Evolutionary conservation across 148 eudicot genomes (phyloP).

Genomic region (Salicornia ramosissima): DNA sequence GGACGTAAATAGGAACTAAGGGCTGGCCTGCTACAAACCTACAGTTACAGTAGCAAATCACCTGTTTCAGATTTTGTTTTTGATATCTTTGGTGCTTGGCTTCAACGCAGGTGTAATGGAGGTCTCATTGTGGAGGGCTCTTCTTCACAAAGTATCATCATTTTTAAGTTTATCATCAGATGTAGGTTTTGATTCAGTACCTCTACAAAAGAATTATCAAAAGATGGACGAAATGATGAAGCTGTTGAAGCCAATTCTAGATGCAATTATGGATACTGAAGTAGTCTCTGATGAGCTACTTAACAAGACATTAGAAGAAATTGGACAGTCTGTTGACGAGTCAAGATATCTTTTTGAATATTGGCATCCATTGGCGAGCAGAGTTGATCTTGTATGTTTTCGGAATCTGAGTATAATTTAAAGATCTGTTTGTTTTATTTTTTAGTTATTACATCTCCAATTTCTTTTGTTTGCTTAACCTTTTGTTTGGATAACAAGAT

Average conservation of each 20-base stretch:
- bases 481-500: too few species aligned
- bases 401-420: not conserved
- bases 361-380: slow-evolving; percentile 79
- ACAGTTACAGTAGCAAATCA: not conserved
- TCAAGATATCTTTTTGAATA: slow-evolving; percentile 62
- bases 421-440: not conserved
- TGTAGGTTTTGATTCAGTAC: slow-evolving; percentile 49
- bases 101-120: slow-evolving; percentile 65
- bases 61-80: not conserved
- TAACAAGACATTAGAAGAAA: slow-evolving; percentile 49
- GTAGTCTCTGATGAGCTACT: slow-evolving; percentile 51
- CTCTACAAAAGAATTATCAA: slow-evolving; percentile 48
- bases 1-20: too few species aligned
- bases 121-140: slow-evolving; percentile 65
- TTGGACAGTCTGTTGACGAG: slow-evolving; percentile 52
- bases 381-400: slow-evolving; percentile 74
- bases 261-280: slow-evolving; percentile 53
- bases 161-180: slow-evolving; percentile 46
- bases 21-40: too few species aligned
- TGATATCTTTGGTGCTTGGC: slow-evolving; percentile 5
- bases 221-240: slow-evolving; percentile 69
- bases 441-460: not conserved
- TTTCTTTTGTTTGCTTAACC: not conserved
- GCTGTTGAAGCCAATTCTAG: slow-evolving; percentile 68
- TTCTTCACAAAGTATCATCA: slow-evolving; percentile 65